Conservation (phyloP, 768 basidiomycete species). For the Boletus tomentosulus region DNA sequence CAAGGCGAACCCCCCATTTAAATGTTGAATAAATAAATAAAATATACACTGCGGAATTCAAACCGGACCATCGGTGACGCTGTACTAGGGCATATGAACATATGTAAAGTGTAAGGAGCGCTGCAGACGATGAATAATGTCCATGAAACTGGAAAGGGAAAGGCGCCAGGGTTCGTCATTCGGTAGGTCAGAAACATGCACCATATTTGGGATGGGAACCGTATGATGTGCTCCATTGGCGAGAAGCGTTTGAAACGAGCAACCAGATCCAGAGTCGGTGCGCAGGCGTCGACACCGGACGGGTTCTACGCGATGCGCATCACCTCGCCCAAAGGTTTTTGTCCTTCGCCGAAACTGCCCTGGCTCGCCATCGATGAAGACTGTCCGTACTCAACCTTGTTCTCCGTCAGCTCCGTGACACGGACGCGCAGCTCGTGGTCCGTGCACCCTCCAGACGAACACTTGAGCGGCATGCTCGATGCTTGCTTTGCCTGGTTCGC, state of each 20-base stretch:
- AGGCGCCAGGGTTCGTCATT: too few species aligned
- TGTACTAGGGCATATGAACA: too few species aligned
- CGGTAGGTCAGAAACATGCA: neutral
- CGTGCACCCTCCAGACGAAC: neutral
- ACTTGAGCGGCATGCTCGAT: neutral
- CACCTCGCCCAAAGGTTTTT: neutral
- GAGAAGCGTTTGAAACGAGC: neutral
- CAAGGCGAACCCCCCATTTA: too few species aligned
- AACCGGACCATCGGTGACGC: neutral
- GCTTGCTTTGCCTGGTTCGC: neutral
- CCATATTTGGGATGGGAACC: neutral
- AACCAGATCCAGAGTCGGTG: too few species aligned
- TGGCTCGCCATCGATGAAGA: neutral
- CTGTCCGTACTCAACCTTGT: neutral
- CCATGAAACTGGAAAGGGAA: too few species aligned
- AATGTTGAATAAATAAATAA: neutral
- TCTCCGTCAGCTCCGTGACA: neutral
- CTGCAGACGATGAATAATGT: too few species aligned
- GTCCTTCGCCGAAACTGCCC: neutral
- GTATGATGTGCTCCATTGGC: neutral
- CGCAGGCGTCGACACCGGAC: neutral
- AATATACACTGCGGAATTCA: neutral
- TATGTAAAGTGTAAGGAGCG: too few species aligned
- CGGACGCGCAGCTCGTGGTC: slow-evolving; percentile 6
- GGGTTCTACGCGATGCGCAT: neutral